These are phyloP conservation scores for Alternaria dauci DNA, from an alignment of 2,329 filamentous ascomycete genomes.

Conservation along the genomic window DNA sequence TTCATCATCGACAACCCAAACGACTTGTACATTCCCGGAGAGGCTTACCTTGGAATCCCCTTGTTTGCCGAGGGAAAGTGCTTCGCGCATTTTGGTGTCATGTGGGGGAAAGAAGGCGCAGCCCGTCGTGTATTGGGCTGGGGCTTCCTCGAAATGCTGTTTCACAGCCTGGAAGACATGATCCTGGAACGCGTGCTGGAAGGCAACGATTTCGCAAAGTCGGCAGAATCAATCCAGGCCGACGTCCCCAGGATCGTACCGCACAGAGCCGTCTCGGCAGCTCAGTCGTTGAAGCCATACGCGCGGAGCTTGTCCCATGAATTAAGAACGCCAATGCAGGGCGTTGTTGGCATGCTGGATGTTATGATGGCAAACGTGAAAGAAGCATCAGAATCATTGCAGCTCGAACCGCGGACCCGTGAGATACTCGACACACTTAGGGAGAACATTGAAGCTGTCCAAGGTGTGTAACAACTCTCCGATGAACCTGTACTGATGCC, in stretches of 20 bases:
- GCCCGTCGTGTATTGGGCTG: conserved; percentile 66
- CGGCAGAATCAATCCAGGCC: conserved; percentile 30
- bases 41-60: conserved; percentile 73
- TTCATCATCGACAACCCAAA: conserved; percentile 70
- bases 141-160: conserved; percentile 72
- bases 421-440: conserved; percentile 69
- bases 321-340: conserved; percentile 77
- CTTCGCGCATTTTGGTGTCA: conserved; percentile 74
- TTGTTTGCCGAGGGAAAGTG: conserved; percentile 71
- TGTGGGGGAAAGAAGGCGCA: conserved; percentile 73
- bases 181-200: conserved; percentile 66
- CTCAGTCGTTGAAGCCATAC: conserved; percentile 74
- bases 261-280: conserved; percentile 64
- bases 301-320: conserved; percentile 77
- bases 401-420: conserved; percentile 60
- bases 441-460: conserved; percentile 74
- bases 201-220: conserved; percentile 56
- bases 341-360: conserved; percentile 78
- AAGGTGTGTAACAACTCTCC: conserved; percentile 57
- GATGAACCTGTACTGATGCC: neutral
- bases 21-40: conserved; percentile 66
- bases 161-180: conserved; percentile 74
- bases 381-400: conserved; percentile 68
- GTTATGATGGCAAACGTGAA: conserved; percentile 78
- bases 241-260: conserved; percentile 58